A percentile compares a stretch with the other conserved stretches of the same genome.
Evolutionary conservation across 495 filamentous ascomycete species (phyloP).

Genomic region (Aspergillus sclerotioniger): DNA sequence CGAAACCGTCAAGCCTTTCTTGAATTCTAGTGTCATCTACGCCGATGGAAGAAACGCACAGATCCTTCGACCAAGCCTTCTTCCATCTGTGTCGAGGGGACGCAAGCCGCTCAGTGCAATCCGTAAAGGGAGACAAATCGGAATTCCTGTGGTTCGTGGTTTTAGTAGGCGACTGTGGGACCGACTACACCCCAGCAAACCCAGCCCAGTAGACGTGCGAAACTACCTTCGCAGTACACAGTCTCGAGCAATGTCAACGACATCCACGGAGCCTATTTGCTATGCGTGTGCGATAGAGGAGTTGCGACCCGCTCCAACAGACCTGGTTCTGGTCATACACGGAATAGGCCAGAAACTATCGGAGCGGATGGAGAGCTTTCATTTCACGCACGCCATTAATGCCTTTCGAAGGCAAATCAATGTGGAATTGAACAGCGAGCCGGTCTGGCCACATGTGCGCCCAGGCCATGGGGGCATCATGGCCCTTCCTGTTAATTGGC

Average conservation of each 20-base stretch:
- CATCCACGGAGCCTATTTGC: constrained; percentile 40
- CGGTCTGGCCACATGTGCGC: constrained; percentile 71
- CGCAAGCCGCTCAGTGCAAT: constrained; percentile 79
- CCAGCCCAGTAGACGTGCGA: constrained; percentile 43
- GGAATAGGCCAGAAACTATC: constrained; percentile 98
- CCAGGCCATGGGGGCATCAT: constrained; percentile 69
- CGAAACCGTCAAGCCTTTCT: constrained; percentile 50
- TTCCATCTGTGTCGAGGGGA: constrained; percentile 77
- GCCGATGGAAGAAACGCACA: constrained; percentile 72
- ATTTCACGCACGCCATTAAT: constrained; percentile 95
- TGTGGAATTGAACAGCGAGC: constrained; percentile 71
- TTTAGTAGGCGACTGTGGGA: constrained; percentile 79
- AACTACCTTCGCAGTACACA: constrained; percentile 47
- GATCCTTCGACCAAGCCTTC: constrained; percentile 72
- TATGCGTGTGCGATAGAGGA: constrained; percentile 55
- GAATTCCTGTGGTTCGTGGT: constrained; percentile 81
- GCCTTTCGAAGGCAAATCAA: constrained; percentile 84
- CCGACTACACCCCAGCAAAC: constrained; percentile 64
- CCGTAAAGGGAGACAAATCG: constrained; percentile 75
- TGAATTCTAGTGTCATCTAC: constrained; percentile 77
- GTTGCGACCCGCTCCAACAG: constrained; percentile 71
- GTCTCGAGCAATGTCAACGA: constrained; percentile 24
- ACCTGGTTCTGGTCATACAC: constrained; percentile 86
- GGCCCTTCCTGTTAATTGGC: constrained; percentile 86
- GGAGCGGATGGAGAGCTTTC: constrained; percentile 90